A percentile compares a stretch with the other conserved stretches of the same genome.
Evolutionary conservation across 192 early-diverging fungal species (phyloP).

Genomic region (Entomortierella beljakovae): DNA sequence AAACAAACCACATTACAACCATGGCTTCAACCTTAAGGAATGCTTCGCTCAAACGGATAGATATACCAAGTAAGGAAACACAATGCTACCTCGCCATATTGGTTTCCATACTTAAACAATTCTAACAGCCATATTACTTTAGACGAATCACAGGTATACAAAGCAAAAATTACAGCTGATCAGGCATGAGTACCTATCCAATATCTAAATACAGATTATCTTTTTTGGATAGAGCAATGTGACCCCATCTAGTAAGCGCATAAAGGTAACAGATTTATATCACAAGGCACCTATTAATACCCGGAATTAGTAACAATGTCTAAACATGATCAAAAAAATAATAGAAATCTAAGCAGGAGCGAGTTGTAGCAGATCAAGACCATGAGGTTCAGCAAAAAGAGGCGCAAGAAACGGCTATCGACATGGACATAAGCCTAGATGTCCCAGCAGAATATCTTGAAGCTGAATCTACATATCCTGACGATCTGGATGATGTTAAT

Average conservation of each 20-base stretch:
- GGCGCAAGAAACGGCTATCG: not conserved
- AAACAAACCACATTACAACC: conserved; percentile 2
- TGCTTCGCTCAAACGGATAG: conserved; percentile 26
- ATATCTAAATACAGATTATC: not conserved
- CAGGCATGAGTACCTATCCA: no score
- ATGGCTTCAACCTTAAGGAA: conserved; percentile 44
- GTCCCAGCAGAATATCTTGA: not conserved
- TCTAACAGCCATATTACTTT: not conserved
- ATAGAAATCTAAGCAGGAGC: no score
- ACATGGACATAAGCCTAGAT: conserved; percentile 11
- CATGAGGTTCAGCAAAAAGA: no score
- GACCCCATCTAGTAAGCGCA: conserved; percentile 24
- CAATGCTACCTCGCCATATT: not conserved
- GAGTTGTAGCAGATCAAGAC: no score
- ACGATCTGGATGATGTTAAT: conserved; percentile 15
- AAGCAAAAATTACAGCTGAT: not conserved
- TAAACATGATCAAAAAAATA: no score
- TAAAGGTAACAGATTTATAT: conserved; percentile 21
- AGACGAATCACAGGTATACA: conserved; percentile 40
- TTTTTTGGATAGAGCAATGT: conserved; percentile 23
- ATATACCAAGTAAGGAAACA: conserved; percentile 17
- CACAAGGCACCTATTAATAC: not conserved
- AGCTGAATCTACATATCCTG: not conserved
- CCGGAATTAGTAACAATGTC: no score
- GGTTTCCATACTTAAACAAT: not conserved